A percentile compares a stretch with the other conserved stretches of the same genome.
phyloP scores from a whole-genome alignment of 345 rosid genomes.

The Citrus glauca region DNA sequence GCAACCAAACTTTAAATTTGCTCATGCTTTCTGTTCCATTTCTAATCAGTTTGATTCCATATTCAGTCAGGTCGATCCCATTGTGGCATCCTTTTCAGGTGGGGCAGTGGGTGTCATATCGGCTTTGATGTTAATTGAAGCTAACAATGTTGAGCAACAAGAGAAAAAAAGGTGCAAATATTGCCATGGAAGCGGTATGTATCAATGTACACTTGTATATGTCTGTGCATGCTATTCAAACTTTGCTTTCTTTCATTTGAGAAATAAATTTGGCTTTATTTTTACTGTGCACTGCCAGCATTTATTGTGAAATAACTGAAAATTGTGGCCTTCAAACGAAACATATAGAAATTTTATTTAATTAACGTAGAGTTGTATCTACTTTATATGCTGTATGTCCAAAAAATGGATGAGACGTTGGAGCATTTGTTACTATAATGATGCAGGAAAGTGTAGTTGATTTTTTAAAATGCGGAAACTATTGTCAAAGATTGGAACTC shows the following conservation, averaged over 20 bases:
- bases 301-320: background rate
- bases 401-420: background rate
- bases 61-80: slow-evolving; percentile 94
- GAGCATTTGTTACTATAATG: background rate
- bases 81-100: slow-evolving; percentile 94
- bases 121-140: slow-evolving; percentile 92
- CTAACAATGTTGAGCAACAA: slow-evolving; percentile 82
- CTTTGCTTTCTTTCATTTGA: background rate
- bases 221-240: background rate
- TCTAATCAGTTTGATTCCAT: slow-evolving; percentile 15
- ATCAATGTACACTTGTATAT: slow-evolving; percentile 8
- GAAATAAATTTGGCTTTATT: background rate
- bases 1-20: background rate
- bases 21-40: background rate
- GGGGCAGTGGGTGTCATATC: slow-evolving; percentile 98
- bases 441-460: background rate
- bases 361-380: background rate
- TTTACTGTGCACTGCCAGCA: background rate
- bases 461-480: background rate
- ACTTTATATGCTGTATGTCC: background rate
- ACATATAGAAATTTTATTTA: background rate
- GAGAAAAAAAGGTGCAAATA: slow-evolving; percentile 95
- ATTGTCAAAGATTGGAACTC: background rate
- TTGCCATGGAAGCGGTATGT: slow-evolving; percentile 85
- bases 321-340: background rate